Evolutionary conservation across 306 rosid genomes (phyloP).

Genomic region (Calophaca sinica): DNA sequence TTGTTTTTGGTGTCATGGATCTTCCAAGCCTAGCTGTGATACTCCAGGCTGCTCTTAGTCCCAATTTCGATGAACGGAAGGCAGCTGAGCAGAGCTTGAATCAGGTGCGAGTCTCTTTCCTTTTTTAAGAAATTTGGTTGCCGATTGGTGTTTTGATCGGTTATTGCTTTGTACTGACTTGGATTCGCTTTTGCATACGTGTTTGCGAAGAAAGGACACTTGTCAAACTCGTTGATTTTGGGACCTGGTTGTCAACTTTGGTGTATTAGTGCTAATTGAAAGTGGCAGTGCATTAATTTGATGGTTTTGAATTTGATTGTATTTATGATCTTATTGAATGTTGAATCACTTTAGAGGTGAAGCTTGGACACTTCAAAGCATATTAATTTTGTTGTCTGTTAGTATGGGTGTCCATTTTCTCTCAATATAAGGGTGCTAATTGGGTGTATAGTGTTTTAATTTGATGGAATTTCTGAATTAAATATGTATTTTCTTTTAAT

Average conservation of each 20-base stretch:
- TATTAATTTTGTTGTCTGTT: neutral
- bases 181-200: neutral
- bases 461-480: neutral
- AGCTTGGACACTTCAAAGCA: neutral
- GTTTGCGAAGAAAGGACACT: neutral
- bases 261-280: neutral
- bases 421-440: neutral
- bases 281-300: neutral
- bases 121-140: conserved; percentile 23
- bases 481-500: neutral
- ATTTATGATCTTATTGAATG: neutral
- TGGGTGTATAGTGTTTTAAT: conserved; percentile 11
- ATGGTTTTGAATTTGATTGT: conserved; percentile 12
- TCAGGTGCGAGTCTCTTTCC: conserved; percentile 63
- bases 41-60: conserved; percentile 95
- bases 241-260: conserved; percentile 1
- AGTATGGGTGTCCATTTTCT: neutral
- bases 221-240: neutral
- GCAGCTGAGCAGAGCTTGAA: conserved; percentile 90
- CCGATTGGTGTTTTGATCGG: conserved; percentile 31
- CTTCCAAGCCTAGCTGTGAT: conserved; percentile 75
- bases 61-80: conserved; percentile 88
- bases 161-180: neutral
- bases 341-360: neutral
- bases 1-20: conserved; percentile 68